These are phyloP conservation scores for Schwanniomyces pseudopolymorphus DNA, from an alignment of 805 yeast species.

Conservation along the genomic window DNA sequence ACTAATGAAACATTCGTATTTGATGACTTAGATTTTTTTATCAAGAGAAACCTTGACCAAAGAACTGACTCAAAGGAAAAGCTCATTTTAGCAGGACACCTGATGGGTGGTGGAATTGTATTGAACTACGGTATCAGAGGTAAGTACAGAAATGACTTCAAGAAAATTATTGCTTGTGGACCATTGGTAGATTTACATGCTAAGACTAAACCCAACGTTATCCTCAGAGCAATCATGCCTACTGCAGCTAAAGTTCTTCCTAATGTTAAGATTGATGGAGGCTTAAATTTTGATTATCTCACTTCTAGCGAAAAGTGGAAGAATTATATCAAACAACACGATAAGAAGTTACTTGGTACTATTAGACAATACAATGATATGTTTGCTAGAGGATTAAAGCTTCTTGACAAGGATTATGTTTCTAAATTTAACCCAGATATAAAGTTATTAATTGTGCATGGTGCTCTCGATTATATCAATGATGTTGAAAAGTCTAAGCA, in stretches of 20 bases:
- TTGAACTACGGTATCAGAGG: constrained; percentile 64
- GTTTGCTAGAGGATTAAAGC: constrained; percentile 57
- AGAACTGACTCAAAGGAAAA: constrained; percentile 30
- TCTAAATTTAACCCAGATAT: constrained; percentile 35
- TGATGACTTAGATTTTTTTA: constrained; percentile 59
- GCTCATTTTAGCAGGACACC: constrained; percentile 62
- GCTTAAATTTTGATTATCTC: constrained; percentile 52
- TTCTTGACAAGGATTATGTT: constrained; percentile 39
- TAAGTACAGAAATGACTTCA: constrained; percentile 43
- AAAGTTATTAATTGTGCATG: constrained; percentile 61
- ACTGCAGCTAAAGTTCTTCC: constrained; percentile 42
- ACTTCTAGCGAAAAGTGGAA: constrained; percentile 50
- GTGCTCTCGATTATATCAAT: constrained; percentile 62
- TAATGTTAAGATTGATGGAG: constrained; percentile 52
- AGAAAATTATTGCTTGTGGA: constrained; percentile 51
- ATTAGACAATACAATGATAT: constrained; percentile 66
- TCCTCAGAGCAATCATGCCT: constrained; percentile 44
- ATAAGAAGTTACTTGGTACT: constrained; percentile 43
- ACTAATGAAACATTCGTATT: constrained; percentile 58
- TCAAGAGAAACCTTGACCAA: constrained; percentile 43
- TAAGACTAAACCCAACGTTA: constrained; percentile 51
- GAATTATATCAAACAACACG: constrained; percentile 40
- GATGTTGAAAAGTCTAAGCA: constrained; percentile 46
- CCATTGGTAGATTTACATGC: constrained; percentile 64
- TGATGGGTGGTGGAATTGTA: constrained; percentile 80